These are phyloP conservation scores for Aspergillus sp. DNA, from an alignment of 2,329 filamentous ascomycete species.

Conservation along the genomic window DNA sequence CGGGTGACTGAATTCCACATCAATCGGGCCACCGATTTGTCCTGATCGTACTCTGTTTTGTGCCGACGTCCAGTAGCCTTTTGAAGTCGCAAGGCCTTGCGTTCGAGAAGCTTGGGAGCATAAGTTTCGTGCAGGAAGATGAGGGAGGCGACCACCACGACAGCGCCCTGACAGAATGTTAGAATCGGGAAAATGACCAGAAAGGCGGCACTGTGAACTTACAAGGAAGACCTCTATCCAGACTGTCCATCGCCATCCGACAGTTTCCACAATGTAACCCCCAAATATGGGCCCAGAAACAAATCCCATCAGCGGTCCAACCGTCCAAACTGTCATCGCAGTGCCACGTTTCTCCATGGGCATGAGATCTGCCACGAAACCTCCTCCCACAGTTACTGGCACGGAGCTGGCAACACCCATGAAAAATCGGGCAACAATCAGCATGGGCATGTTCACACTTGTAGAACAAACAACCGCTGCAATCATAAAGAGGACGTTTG, in stretches of 20 bases:
- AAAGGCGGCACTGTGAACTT: conserved; percentile 11
- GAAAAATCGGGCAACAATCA: conserved; percentile 47
- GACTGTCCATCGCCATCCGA: conserved; percentile 47
- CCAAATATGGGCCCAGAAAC: conserved; percentile 42
- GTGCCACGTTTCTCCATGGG: conserved; percentile 41
- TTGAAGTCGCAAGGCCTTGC: conserved; percentile 52
- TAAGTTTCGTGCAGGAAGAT: conserved; percentile 52
- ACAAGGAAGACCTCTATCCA: conserved; percentile 43
- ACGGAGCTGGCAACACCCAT: conserved; percentile 39
- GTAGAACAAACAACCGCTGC: conserved; percentile 58
- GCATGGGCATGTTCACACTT: conserved; percentile 43
- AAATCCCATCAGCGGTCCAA: conserved; percentile 46
- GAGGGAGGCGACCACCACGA: conserved; percentile 5
- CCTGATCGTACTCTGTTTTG: conserved; percentile 54
- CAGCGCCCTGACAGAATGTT: conserved; percentile 2
- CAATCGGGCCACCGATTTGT: conserved; percentile 43
- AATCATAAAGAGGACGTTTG: conserved; percentile 52
- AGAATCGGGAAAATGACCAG: neutral
- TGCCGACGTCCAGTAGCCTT: conserved; percentile 46
- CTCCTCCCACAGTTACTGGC: conserved; percentile 46
- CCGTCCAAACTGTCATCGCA: conserved; percentile 42
- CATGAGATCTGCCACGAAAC: conserved; percentile 46
- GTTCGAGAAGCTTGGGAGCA: conserved; percentile 50
- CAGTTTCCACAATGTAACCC: conserved; percentile 24
- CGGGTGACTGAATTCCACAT: conserved; percentile 47